Conservation (phyloP, 345 rosid genomes). For the Pugionium dolabratum region DNA sequence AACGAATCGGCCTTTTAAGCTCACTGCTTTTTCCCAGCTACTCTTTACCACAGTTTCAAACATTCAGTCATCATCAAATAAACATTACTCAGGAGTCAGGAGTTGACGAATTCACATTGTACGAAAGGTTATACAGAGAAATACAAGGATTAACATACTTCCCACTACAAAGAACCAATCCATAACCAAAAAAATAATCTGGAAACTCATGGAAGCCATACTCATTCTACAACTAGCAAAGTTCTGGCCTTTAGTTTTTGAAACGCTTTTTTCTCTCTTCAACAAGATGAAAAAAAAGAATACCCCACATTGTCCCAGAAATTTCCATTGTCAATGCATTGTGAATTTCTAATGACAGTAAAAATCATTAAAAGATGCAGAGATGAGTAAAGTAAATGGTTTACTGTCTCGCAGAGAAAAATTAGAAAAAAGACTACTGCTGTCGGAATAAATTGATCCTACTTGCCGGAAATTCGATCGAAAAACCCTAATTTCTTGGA, state of each 20-base stretch:
- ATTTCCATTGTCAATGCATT: slow-evolving; percentile 16
- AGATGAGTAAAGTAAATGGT: slow-evolving; percentile 23
- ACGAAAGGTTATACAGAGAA: slow-evolving; percentile 1
- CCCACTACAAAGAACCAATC: slow-evolving; percentile 17
- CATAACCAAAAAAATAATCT: background rate
- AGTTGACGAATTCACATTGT: background rate
- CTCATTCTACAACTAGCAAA: slow-evolving; percentile 21
- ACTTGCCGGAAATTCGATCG: slow-evolving; percentile 36
- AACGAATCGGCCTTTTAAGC: slow-evolving; percentile 20
- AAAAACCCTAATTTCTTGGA: slow-evolving; percentile 32
- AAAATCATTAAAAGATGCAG: slow-evolving; percentile 4
- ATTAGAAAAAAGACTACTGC: slow-evolving; percentile 12
- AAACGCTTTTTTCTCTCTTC: background rate
- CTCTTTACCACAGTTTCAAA: slow-evolving; percentile 29
- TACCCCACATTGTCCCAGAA: slow-evolving; percentile 14
- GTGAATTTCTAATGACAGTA: background rate
- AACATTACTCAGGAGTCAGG: background rate
- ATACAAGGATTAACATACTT: background rate
- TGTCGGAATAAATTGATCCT: slow-evolving; percentile 31
- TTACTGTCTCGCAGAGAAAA: slow-evolving; percentile 30
- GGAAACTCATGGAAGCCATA: background rate
- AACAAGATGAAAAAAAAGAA: background rate
- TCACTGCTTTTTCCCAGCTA: slow-evolving; percentile 14
- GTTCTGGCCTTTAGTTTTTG: slow-evolving; percentile 13
- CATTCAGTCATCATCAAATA: slow-evolving; percentile 25